Conservation (phyloP, 805 yeast species). For the Kodamaea kakaduensis region DNA sequence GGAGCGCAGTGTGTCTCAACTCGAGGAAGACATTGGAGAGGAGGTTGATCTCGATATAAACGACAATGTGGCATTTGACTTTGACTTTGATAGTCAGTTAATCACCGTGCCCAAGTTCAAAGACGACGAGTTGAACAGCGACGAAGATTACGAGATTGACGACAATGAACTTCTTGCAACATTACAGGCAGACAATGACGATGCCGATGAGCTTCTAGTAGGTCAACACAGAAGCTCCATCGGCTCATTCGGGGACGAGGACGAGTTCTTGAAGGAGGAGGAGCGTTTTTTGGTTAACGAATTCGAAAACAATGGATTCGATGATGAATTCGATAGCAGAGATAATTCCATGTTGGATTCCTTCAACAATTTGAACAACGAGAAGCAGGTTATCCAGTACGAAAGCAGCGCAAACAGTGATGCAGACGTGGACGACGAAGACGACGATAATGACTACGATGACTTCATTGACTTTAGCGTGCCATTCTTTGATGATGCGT, state of each 20-base stretch:
- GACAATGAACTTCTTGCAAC: slow-evolving; percentile 45
- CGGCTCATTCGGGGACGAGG: slow-evolving; percentile 32
- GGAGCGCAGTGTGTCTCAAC: slow-evolving; percentile 23
- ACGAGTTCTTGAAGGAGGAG: slow-evolving; percentile 40
- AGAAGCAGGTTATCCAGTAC: slow-evolving; percentile 39
- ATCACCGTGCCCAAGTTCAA: slow-evolving; percentile 51
- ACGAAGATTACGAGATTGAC: slow-evolving; percentile 62
- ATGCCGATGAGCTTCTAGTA: slow-evolving; percentile 31
- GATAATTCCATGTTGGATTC: slow-evolving; percentile 16
- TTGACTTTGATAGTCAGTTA: slow-evolving; percentile 30
- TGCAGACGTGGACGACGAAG: slow-evolving; percentile 29
- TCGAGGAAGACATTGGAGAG: slow-evolving; percentile 57
- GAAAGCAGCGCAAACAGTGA: slow-evolving; percentile 32
- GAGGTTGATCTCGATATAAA: slow-evolving; percentile 26
- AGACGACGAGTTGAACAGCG: slow-evolving; percentile 48
- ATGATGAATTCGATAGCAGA: slow-evolving; percentile 2
- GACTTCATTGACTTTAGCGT: slow-evolving; percentile 36
- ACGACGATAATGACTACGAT: slow-evolving; percentile 39
- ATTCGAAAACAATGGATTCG: slow-evolving; percentile 29
- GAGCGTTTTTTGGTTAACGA: slow-evolving; percentile 43
- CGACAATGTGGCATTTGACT: slow-evolving; percentile 18
- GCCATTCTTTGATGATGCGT: slow-evolving; percentile 22
- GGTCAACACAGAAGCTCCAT: slow-evolving; percentile 21
- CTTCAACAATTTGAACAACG: slow-evolving; percentile 19
- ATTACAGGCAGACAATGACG: slow-evolving; percentile 43